Evolutionary conservation across 2,329 filamentous ascomycete genomes (phyloP), one percentile per base, ranked within the genome.

Genomic region (Gyromitra esculenta): DNA sequence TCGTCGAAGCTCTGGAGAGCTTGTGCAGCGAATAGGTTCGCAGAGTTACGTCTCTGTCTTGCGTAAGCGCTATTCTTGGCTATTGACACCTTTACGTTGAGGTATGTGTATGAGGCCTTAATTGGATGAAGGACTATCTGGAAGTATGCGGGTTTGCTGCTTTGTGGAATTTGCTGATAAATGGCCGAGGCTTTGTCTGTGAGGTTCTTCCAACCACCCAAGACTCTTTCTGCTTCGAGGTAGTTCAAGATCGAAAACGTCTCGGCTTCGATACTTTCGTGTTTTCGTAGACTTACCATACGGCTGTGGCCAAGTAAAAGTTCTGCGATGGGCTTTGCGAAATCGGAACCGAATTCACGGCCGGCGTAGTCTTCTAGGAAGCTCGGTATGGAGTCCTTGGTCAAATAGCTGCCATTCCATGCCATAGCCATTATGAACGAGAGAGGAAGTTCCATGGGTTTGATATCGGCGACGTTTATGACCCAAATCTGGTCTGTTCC

Each of bases 381-480:
- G 1, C 84, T 84, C 0, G 84, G 83, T 0, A 88, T 86, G 66
- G 86, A 88, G 60, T 87, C 85, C 0, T 81, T 83, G 8, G 78
- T 75, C 15, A 79, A 54, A 35, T 77, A 77, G 52, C 67, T 68
- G n/a, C 87, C 86, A 80, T 91, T 88, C 81, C 91, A 92, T 1
- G 89, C 90, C 76, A 92, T 85, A 18, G 59, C 35, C 50, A 73
- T 66, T 25, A 73, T 66, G 59, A 73, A 31, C 5, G 60, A 57
- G 39, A 66, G 48, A 21, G 59, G 69, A 5, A 73, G 18, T 15
- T 73, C 69, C 69, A 66, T 66, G 0, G 88, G 88, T 83, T 91
- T 91, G 78, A 91, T 85, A 80, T 91, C 89, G 59, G 89, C 89
- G n/a, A 91, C 88, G 77, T 91, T 91, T 79, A 90, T 88, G 52